These are phyloP conservation scores for Mycosphaerella arachidis DNA, from an alignment of 2,329 filamentous ascomycete genomes.

Conservation along the genomic window DNA sequence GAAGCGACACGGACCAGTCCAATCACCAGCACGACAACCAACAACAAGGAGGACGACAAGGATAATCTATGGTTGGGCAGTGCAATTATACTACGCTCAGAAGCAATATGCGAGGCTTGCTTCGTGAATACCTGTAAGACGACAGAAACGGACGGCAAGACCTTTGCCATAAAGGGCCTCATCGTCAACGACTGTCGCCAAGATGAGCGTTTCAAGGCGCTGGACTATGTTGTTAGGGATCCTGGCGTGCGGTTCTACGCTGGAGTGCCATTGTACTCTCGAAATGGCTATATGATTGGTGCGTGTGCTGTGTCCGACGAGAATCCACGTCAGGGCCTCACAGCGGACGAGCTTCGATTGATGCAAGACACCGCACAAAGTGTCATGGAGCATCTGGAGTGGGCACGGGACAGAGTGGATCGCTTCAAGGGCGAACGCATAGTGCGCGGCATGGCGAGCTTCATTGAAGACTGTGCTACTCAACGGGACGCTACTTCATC, in stretches of 20 bases:
- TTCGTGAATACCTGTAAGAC: constrained; percentile 17
- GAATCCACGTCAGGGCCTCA: constrained; percentile 50
- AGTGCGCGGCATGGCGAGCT: constrained; percentile 51
- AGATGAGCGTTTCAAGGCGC: constrained; percentile 32
- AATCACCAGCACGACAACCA: constrained; percentile 18
- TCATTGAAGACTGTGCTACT: constrained; percentile 27
- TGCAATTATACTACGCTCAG: constrained; percentile 32
- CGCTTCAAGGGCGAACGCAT: constrained; percentile 52
- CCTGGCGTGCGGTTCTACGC: constrained; percentile 47
- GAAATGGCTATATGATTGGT: constrained; percentile 55
- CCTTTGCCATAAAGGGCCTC: constrained; percentile 15
- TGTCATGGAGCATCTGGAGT: constrained; percentile 59
- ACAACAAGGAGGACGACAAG: constrained; percentile 27
- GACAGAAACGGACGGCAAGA: constrained; percentile 15
- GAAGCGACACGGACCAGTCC: constrained; percentile 41
- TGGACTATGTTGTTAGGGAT: constrained; percentile 25
- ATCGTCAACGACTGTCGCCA: constrained; percentile 28
- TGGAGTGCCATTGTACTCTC: constrained; percentile 58
- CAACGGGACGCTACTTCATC: constrained; percentile 5
- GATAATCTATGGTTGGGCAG: constrained; percentile 33
- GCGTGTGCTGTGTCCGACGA: constrained; percentile 58
- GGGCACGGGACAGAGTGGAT: constrained; percentile 49
- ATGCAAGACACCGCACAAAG: constrained; percentile 54
- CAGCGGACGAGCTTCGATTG: constrained; percentile 47
- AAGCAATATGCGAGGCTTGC: constrained; percentile 33